Conservation (phyloP, 2,329 filamentous ascomycete genomes). For the Blastomyces silverae region DNA sequence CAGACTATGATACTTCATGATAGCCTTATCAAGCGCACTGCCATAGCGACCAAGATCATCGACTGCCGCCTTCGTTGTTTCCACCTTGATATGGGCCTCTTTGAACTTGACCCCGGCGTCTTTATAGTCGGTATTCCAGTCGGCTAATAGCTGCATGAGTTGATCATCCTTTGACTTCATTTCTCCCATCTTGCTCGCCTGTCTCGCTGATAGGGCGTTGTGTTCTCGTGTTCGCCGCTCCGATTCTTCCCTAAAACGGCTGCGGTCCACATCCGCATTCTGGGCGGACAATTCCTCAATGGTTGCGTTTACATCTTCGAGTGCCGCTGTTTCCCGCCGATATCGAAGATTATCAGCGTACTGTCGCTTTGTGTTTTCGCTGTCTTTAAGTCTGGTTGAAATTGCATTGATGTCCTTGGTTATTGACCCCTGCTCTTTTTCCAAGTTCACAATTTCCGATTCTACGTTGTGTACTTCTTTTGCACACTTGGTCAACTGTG, state of each 20-base stretch:
- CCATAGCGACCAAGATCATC: constrained; percentile 81
- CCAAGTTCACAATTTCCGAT: constrained; percentile 56
- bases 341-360: constrained; percentile 86
- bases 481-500: constrained; percentile 62
- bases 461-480: constrained; percentile 63
- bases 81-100: constrained; percentile 80
- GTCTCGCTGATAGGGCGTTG: constrained; percentile 63
- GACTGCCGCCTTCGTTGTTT: constrained; percentile 85
- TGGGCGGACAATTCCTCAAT: constrained; percentile 69
- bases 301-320: constrained; percentile 61
- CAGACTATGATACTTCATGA: constrained; percentile 91
- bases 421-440: constrained; percentile 61
- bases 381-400: constrained; percentile 68
- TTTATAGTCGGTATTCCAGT: constrained; percentile 83
- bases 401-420: constrained; percentile 68
- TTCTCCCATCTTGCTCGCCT: constrained; percentile 65
- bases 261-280: constrained; percentile 75
- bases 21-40: constrained; percentile 82
- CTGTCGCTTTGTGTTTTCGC: constrained; percentile 74
- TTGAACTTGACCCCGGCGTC: constrained; percentile 74
- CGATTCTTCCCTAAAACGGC: constrained; percentile 64
- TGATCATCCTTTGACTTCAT: constrained; percentile 82
- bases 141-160: constrained; percentile 61
- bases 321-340: constrained; percentile 63
- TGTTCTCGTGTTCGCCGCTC: constrained; percentile 59